Evolutionary conservation across 1,139 yeast genomes (phyloP).

Genomic region (Entelexis sorbosivorans): DNA sequence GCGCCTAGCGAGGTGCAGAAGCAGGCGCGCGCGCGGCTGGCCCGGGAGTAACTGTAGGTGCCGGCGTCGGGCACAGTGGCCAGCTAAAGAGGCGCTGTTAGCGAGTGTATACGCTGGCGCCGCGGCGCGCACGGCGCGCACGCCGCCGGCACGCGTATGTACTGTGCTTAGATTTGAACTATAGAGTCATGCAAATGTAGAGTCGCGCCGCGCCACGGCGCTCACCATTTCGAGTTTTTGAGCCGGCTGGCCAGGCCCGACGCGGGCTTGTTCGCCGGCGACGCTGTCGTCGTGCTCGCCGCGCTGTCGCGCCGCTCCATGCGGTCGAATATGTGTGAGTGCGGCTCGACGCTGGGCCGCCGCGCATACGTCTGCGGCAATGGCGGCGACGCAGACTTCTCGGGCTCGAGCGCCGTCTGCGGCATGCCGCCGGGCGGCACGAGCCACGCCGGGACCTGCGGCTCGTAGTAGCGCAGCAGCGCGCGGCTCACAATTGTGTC

Average conservation of each 20-base stretch:
- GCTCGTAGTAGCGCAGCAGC: conserved; percentile 28
- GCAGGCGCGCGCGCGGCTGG: too few species aligned
- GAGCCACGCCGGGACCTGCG: conserved; percentile 23
- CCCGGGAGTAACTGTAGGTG: too few species aligned
- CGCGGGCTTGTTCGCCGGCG: conserved; percentile 1
- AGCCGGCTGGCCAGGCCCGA: conserved; percentile 21
- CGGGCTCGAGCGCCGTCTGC: neutral
- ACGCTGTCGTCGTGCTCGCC: neutral
- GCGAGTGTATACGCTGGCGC: too few species aligned
- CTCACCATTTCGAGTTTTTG: conserved; percentile 21
- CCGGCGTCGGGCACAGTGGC: too few species aligned
- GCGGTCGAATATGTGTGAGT: conserved; percentile 12
- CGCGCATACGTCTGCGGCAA: neutral
- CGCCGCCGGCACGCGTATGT: too few species aligned
- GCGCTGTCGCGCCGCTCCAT: conserved; percentile 4
- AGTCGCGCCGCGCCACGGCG: neutral
- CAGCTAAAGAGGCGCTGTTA: too few species aligned
- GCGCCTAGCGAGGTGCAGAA: too few species aligned
- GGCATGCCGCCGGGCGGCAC: conserved; percentile 10
- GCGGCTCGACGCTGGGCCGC: conserved; percentile 1
- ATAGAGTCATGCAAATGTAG: too few species aligned
- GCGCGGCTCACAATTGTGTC: conserved; percentile 32
- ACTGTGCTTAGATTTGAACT: too few species aligned
- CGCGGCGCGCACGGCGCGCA: too few species aligned
- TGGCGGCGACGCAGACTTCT: conserved; percentile 1